Conservation (phyloP, 2,329 filamentous ascomycete genomes). For the Colletotrichum chrysophilum region DNA sequence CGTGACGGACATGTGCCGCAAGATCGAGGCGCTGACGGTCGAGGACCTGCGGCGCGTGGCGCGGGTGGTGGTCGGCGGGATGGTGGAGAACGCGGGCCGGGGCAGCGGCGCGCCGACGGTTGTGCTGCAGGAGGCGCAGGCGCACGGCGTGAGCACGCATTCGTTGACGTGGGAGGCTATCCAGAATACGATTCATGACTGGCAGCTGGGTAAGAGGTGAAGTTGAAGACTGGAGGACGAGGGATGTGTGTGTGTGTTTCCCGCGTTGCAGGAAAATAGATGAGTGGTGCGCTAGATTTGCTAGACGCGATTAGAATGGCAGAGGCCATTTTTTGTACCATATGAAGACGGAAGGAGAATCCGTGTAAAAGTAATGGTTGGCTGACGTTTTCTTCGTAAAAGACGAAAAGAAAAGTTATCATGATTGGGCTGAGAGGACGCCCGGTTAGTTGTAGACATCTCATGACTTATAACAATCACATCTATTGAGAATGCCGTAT, state of each 20-base stretch:
- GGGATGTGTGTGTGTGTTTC: no score
- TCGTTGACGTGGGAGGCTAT: conserved; percentile 86
- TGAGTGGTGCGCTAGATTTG: not conserved
- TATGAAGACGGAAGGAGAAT: not conserved
- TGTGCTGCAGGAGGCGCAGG: conserved; percentile 88
- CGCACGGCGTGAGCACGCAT: conserved; percentile 70
- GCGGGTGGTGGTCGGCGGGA: conserved; percentile 75
- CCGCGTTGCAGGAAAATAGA: not conserved
- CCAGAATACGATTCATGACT: conserved; percentile 82
- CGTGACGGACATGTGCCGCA: conserved; percentile 88
- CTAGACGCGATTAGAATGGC: not conserved
- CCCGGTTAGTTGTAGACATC: not conserved
- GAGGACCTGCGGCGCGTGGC: conserved; percentile 84
- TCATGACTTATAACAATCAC: not conserved
- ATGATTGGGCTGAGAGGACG: not conserved
- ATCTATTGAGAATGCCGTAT: not conserved
- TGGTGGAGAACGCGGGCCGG: conserved; percentile 73
- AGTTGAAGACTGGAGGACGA: no score
- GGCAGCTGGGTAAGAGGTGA: conserved; percentile 73
- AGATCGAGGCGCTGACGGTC: conserved; percentile 83
- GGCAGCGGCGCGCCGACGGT: conserved; percentile 93
- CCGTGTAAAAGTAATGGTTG: not conserved
- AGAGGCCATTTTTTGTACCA: not conserved
- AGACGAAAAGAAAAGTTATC: not conserved
- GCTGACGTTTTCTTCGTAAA: not conserved